phyloP scores from a whole-genome alignment of 1,284 basidiomycete species.

The Leccinum griseonigrum region DNA sequence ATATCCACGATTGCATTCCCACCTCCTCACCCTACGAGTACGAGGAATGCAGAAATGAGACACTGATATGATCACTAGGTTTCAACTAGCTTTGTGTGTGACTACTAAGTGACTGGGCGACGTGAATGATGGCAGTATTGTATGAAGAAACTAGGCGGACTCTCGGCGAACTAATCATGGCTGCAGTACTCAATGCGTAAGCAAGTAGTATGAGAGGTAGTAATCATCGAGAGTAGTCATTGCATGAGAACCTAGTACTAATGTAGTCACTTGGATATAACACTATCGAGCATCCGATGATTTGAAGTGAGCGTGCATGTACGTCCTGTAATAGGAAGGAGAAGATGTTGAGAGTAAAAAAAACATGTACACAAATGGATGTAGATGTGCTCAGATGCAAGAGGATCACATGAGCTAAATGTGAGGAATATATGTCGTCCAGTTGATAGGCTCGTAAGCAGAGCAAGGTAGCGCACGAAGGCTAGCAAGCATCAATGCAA shows the following conservation, averaged over 20 bases:
- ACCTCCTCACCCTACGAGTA: not conserved
- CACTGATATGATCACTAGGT: not conserved
- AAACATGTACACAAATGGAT: not conserved
- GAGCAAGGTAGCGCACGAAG: not conserved
- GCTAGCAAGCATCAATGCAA: slow-evolving; percentile 3
- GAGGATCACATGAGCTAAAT: not conserved
- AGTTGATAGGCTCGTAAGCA: not conserved
- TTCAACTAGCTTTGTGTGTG: not conserved
- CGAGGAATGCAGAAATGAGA: not conserved
- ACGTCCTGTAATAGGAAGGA: too few relatives aligned
- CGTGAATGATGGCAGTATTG: not conserved
- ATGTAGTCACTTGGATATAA: too few relatives aligned
- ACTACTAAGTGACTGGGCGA: not conserved
- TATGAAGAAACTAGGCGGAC: not conserved
- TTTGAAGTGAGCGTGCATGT: too few relatives aligned
- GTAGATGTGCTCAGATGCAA: not conserved
- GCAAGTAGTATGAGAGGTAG: too few relatives aligned
- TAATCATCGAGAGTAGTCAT: too few relatives aligned
- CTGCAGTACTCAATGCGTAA: too few relatives aligned
- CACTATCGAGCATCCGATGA: too few relatives aligned
- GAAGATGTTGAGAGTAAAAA: not conserved
- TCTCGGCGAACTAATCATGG: not conserved
- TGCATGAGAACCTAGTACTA: too few relatives aligned
- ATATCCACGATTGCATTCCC: not conserved
- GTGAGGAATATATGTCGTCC: slow-evolving; percentile 7